phyloP scores from a whole-genome alignment of 129 eudicot genomes.

The Glebionis coronaria region DNA sequence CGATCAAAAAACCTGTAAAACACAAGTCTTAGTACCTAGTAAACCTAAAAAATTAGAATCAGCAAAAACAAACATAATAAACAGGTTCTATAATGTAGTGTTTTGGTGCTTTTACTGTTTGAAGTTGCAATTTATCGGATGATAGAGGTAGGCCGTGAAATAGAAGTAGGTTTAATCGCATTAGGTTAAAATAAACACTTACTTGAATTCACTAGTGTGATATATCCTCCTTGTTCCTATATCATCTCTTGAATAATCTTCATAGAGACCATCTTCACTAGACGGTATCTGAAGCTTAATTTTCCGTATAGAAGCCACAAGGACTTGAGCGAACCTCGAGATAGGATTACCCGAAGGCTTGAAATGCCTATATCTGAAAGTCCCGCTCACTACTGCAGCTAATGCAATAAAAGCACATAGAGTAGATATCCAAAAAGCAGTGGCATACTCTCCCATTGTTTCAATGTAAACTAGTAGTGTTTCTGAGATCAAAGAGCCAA shows the following conservation, averaged over 20 bases:
- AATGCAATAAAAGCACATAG: constrained; percentile 46
- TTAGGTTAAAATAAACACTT: constrained; percentile 14
- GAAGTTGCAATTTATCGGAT: too few species aligned
- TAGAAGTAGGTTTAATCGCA: too few species aligned
- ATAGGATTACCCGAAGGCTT: constrained; percentile 69
- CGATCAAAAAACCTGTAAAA: constrained; percentile 51
- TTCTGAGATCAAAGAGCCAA: constrained; percentile 63
- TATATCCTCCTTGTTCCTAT: constrained; percentile 45
- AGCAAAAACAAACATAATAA: too few species aligned
- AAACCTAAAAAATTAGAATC: too few species aligned
- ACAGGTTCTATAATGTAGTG: too few species aligned
- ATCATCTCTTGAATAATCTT: constrained; percentile 40
- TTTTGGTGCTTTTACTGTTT: too few species aligned
- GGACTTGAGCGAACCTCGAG: constrained; percentile 55
- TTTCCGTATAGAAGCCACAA: constrained; percentile 53
- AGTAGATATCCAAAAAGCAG: constrained; percentile 65
- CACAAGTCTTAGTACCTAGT: neutral
- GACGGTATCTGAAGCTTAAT: constrained; percentile 40
- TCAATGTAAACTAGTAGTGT: constrained; percentile 61
- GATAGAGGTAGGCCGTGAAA: too few species aligned
- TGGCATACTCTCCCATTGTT: constrained; percentile 54
- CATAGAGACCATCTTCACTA: constrained; percentile 53
- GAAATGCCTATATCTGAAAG: constrained; percentile 44
- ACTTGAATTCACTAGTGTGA: constrained; percentile 61
- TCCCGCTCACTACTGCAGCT: constrained; percentile 45